Evolutionary conservation across 1,284 basidiomycete genomes (phyloP).

Genomic region (Wolfiporia cocos): DNA sequence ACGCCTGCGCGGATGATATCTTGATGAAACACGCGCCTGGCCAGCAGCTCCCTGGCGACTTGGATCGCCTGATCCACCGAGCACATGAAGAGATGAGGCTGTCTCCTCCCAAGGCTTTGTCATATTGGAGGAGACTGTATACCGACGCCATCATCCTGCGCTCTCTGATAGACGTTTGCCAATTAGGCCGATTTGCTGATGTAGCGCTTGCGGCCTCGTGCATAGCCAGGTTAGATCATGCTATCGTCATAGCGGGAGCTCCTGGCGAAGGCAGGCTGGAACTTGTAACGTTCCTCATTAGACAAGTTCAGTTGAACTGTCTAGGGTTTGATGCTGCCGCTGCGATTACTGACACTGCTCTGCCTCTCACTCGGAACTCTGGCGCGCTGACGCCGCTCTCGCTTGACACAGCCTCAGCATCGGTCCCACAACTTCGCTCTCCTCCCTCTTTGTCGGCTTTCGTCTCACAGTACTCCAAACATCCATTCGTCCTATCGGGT

Average conservation of each 20-base stretch:
- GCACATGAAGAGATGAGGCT: constrained; percentile 22
- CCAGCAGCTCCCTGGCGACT: no score
- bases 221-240: constrained; percentile 66
- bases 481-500: constrained; percentile 72
- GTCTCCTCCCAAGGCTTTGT: background rate
- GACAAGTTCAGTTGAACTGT: constrained; percentile 30
- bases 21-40: no score
- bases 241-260: constrained; percentile 81
- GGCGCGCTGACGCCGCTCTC: background rate
- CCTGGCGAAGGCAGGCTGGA: constrained; percentile 58
- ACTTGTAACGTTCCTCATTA: constrained; percentile 57
- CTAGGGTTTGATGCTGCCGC: background rate
- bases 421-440: constrained; percentile 30
- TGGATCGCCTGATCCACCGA: constrained; percentile 17
- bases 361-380: constrained; percentile 12
- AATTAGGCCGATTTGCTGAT: constrained; percentile 20
- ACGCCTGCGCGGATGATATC: constrained; percentile 7
- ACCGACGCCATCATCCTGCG: constrained; percentile 58
- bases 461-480: constrained; percentile 24
- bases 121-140: constrained; percentile 54
- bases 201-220: constrained; percentile 23
- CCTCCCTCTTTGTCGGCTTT: constrained; percentile 58
- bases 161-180: constrained; percentile 35
- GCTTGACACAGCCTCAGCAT: constrained; percentile 11
- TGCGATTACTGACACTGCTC: background rate